Evolutionary conservation across 2,329 filamentous ascomycete genomes (phyloP), one percentile per base, ranked within the genome.

Genomic region (Claviceps monticola): DNA sequence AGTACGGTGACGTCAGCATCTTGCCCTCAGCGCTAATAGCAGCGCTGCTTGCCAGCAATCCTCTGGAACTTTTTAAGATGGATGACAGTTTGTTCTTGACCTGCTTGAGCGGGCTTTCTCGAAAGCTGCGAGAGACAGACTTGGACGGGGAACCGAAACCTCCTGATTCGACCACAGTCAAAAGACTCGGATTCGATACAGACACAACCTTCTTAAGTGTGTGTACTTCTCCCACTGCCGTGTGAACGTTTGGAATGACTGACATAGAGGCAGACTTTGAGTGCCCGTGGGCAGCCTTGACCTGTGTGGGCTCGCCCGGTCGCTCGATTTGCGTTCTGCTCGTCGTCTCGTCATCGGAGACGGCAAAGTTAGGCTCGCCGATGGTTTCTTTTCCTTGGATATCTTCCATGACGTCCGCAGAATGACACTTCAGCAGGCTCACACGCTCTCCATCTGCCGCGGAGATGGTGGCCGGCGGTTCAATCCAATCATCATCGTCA

Each of bases 21-120:
- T 82, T 83, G 7, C 77, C 76, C 57, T 83, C 80, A 0, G 79
- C 79, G 58, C 79, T 83, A 39, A 79, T 68, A 16, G 75, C 78
- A 2, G 79, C 80, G 58, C 80, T 91, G 58, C 86, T 94, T 17
- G 84, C 88, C 56, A 96, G 83, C 48, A 96, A 78, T 14, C 84
- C 87, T 65, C 86, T 91, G 4, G 90, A 93, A 51, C 84, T 86
- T 67, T 89, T 90, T 59, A 96, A 74, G 54, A 95, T 89, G 9
- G 90, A 95, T 46, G 91, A 94, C 47, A 97, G 74, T 64, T 89
- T 94, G 62, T 86, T 88, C 70, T 95, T 97, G 29, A 93, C 90
- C 49, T 93, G 88, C 66, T 90, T 95, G 54, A 96, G 68, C 5
- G 88, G 88, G 53, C 85, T 91, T 58, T 94, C 89, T 7, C 75